phyloP scores from a whole-genome alignment of 139 green algal species.

The Mychonastes homosphaera region DNA sequence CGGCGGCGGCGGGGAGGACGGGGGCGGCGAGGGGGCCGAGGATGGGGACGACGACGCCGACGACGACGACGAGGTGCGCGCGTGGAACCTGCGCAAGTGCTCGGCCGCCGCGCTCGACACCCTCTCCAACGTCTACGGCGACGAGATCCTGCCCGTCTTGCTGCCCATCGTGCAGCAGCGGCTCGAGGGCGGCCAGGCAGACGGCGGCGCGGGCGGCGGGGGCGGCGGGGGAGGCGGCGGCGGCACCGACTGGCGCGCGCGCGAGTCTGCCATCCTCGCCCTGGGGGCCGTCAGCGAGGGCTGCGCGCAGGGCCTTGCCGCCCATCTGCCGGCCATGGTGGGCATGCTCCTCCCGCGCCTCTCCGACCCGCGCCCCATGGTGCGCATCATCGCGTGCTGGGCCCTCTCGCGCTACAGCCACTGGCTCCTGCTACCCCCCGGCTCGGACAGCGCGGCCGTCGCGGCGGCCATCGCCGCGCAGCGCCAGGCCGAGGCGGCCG shows the following conservation, averaged over 20 bases:
- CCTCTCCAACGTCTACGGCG: conserved; percentile 61
- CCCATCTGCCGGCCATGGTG: conserved; percentile 65
- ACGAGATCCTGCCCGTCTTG: conserved; percentile 84
- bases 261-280: conserved; percentile 80
- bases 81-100: conserved; percentile 88
- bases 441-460: background rate
- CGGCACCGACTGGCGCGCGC: conserved; percentile 52
- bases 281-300: conserved; percentile 84
- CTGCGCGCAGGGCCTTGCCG: conserved; percentile 64
- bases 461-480: background rate
- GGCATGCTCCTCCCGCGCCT: conserved; percentile 56
- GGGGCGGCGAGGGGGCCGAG: background rate
- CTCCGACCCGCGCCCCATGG: conserved; percentile 63
- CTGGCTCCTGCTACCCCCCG: conserved; percentile 48
- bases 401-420: conserved; percentile 71
- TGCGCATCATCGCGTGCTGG: conserved; percentile 89
- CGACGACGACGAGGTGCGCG: conserved; percentile 30
- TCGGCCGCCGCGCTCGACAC: conserved; percentile 80
- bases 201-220: background rate
- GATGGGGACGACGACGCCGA: conserved; percentile 32
- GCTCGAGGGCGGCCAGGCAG: conserved; percentile 27
- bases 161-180: conserved; percentile 78
- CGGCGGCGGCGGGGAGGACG: background rate
- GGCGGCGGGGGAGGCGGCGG: conserved; percentile 6
- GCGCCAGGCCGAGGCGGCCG: conserved; percentile 3